Evolutionary conservation across 139 green algal species (phyloP).

Genomic region (Parachlorella kessleri): DNA sequence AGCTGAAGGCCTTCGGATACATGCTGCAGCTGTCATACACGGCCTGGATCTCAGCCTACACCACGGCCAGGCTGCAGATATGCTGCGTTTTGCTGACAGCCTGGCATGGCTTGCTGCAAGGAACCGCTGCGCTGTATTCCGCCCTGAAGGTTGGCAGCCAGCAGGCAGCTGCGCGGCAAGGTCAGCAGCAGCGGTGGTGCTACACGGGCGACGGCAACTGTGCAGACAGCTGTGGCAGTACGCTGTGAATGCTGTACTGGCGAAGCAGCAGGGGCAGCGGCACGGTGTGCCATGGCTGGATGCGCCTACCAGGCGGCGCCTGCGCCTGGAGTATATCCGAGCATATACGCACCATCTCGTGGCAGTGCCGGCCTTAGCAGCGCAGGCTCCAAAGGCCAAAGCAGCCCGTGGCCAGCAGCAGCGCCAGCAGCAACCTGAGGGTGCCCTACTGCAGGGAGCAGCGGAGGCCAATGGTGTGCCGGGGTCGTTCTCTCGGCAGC

Average conservation of each 20-base stretch:
- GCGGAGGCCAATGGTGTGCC: too few relatives aligned
- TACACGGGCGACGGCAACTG: too few relatives aligned
- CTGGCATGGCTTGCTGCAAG: constrained; percentile 21
- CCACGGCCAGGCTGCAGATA: constrained; percentile 10
- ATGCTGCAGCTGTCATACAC: constrained; percentile 19
- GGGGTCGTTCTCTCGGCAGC: too few relatives aligned
- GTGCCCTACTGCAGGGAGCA: too few relatives aligned
- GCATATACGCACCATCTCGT: neutral
- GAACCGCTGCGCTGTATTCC: constrained; percentile 37
- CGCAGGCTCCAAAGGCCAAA: too few relatives aligned
- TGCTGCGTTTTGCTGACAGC: constrained; percentile 18
- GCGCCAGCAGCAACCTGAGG: too few relatives aligned
- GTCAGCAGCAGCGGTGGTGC: too few relatives aligned
- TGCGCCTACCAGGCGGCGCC: neutral
- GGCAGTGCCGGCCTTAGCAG: too few relatives aligned
- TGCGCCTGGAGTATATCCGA: constrained; percentile 30
- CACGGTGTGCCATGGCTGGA: constrained; percentile 13
- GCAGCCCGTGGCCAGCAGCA: too few relatives aligned
- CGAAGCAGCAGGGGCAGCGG: constrained; percentile 26
- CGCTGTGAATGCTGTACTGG: constrained; percentile 50
- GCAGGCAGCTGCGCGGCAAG: too few relatives aligned
- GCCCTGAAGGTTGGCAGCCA: constrained; percentile 34
- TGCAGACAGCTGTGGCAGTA: constrained; percentile 64
- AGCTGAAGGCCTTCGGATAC: neutral
- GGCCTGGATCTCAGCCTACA: constrained; percentile 13